These are phyloP conservation scores for Globisporangium takayamanum DNA, from an alignment of 352 stramenopile genomes.

Conservation along the genomic window DNA sequence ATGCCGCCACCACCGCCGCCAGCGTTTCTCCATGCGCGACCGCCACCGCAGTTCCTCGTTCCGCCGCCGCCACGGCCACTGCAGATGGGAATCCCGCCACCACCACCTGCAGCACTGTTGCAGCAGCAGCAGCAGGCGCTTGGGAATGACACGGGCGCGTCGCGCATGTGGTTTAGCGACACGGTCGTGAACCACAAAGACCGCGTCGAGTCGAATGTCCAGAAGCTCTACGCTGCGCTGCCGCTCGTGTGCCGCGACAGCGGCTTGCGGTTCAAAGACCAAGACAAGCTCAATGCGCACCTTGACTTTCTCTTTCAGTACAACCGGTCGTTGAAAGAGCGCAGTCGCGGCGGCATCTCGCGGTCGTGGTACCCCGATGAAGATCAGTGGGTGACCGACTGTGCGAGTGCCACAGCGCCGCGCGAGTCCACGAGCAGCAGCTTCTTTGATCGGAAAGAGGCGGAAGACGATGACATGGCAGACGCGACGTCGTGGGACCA, in stretches of 20 bases:
- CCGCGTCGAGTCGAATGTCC: slow-evolving; percentile 78
- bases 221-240: slow-evolving; percentile 79
- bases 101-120: neutral
- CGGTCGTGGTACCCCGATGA: slow-evolving; percentile 79
- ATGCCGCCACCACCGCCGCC: slow-evolving; percentile 1
- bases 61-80: slow-evolving; percentile 2
- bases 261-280: slow-evolving; percentile 72
- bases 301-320: slow-evolving; percentile 86
- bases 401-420: slow-evolving; percentile 46
- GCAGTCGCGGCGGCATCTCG: slow-evolving; percentile 73
- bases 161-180: slow-evolving; percentile 84
- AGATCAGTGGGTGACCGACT: slow-evolving; percentile 76
- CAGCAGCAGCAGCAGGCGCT: slow-evolving; percentile 7
- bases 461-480: slow-evolving; percentile 39
- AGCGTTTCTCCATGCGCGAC: slow-evolving; percentile 4
- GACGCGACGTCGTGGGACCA: slow-evolving; percentile 53
- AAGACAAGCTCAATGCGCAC: slow-evolving; percentile 71
- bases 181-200: slow-evolving; percentile 80
- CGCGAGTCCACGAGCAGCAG: slow-evolving; percentile 72
- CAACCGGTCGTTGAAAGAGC: slow-evolving; percentile 75
- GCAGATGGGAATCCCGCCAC: neutral
- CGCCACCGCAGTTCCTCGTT: slow-evolving; percentile 5
- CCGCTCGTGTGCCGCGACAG: slow-evolving; percentile 78
- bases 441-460: slow-evolving; percentile 62
- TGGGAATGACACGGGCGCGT: slow-evolving; percentile 27